Evolutionary conservation across 176 grass and related monocot species (phyloP).

Genomic region (Avena insularis): DNA sequence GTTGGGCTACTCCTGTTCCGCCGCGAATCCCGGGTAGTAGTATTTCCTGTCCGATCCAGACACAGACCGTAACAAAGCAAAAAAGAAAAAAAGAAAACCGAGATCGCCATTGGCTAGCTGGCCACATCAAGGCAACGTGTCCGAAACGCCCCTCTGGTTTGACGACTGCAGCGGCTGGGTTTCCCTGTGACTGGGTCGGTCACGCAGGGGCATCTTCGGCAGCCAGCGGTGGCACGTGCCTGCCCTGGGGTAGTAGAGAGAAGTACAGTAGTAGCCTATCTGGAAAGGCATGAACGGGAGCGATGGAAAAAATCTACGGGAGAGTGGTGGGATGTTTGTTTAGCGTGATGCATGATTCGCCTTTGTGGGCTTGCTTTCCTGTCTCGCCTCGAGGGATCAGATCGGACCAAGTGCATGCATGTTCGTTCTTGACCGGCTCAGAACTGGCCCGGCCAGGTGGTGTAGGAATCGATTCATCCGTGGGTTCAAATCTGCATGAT

Average conservation of each 20-base stretch:
- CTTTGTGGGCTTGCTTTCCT: constrained; percentile 31
- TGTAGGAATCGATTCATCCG: not conserved
- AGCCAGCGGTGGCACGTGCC: not conserved
- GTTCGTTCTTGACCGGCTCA: not conserved
- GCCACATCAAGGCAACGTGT: not conserved
- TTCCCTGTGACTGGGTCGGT: not conserved
- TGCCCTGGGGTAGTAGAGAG: too few species aligned
- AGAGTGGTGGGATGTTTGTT: not conserved
- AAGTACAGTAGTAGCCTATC: too few species aligned
- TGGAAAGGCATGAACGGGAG: not conserved
- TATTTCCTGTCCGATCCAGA: not conserved
- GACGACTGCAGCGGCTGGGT: not conserved
- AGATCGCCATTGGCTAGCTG: not conserved
- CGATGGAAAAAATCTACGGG: not conserved
- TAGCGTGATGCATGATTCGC: not conserved
- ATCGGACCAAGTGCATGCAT: not conserved
- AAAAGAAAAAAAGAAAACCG: not conserved
- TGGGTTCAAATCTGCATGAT: not conserved
- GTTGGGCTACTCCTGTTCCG: constrained; percentile 23
- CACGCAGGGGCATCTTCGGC: not conserved
- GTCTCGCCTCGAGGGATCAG: not conserved
- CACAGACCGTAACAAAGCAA: not conserved
- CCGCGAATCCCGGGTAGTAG: constrained; percentile 19
- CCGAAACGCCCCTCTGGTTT: not conserved
- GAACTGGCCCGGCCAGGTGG: not conserved